Evolutionary conservation across 768 basidiomycete species (phyloP).

Genomic region (Hemileccinum rubropunctum): DNA sequence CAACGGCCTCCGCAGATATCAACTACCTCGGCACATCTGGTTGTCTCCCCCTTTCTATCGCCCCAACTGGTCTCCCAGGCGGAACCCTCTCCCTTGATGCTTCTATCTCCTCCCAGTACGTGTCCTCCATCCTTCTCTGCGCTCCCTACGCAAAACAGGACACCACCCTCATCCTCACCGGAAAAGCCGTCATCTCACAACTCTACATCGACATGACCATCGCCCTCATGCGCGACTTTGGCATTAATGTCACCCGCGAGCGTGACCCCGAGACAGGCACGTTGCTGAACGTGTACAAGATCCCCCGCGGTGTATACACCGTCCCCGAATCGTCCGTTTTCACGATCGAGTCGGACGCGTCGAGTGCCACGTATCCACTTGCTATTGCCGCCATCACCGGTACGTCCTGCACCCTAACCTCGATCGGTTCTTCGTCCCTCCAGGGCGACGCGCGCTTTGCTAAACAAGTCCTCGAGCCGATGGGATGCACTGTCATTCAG

Average conservation of each 20-base stretch:
- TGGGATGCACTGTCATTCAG: constrained; percentile 93
- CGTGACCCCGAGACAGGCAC: constrained; percentile 57
- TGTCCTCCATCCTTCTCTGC: constrained; percentile 93
- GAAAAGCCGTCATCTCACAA: constrained; percentile 96
- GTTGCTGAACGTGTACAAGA: constrained; percentile 76
- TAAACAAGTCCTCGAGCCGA: constrained; percentile 85
- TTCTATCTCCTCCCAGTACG: constrained; percentile 96
- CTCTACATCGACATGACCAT: constrained; percentile 99
- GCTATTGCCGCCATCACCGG: constrained; percentile 97
- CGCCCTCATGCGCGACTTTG: constrained; percentile 95
- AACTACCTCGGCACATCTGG: constrained; percentile 76
- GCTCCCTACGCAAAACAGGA: constrained; percentile 87
- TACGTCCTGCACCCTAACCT: constrained; percentile 89
- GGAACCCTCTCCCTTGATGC: constrained; percentile 85
- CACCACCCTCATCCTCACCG: constrained; percentile 86
- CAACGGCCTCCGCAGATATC: constrained; percentile 75
- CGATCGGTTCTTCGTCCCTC: constrained; percentile 86
- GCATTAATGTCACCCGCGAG: constrained; percentile 70
- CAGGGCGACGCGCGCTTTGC: constrained; percentile 99
- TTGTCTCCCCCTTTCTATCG: constrained; percentile 86
- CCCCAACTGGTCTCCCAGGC: constrained; percentile 79
- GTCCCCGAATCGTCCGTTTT: constrained; percentile 68
- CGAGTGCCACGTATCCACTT: constrained; percentile 93
- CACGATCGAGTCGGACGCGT: constrained; percentile 93
- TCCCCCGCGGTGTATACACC: constrained; percentile 74